Base-by-base conservation (phyloP, 2,329 filamentous ascomycete genomes). In the Pseudopyricularia javanii region DNA sequence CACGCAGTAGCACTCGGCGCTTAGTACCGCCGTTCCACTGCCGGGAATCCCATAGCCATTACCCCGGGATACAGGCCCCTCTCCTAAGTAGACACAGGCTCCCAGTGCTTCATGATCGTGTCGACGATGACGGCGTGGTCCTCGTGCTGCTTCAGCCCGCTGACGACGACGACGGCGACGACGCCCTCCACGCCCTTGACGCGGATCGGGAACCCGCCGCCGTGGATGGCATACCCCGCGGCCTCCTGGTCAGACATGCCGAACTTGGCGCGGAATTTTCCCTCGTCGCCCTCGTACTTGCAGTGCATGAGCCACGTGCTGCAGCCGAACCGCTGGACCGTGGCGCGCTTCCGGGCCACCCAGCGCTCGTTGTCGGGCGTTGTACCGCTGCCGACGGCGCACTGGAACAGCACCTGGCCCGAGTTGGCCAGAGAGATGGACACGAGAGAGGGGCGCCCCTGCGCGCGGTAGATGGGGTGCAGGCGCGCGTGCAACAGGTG, bases 41-140 rank as follows among this genome's bases (percentile, higher is more conserved):
- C 28, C 28, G 9, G 9, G 9, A 30, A 9, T 30, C 28, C 15
- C 40, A 24, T 15, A 14, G 17, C 4, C 22, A n/a, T 24, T 12
- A 11, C 22, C 22, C 9, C 28, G 28, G 5, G 7, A 45, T 45
- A 24, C 22, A 2, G 7, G 20, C 3, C 15, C 22, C 40, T 24
- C 5, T 11, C 11, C 20, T 45, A 45, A 9, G 40, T 24, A 45
- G 40, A 45, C 17, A 26, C 22, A 12, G 48, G 48, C 32, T 33
- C 32, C 48, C 32, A 50, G 22, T 50, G 32, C 1, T 35, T 33
- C 12, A 35, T 22, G 32, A 50, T 9, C 6, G 34, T 37, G 17
- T 90, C 84, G 1, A 86, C 76, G 61, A 91, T 81, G 35, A 90
- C 78, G 8, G 80, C 80, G 66, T 93, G 88, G 65, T 91, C 86